Evolutionary conservation across 768 basidiomycete species (phyloP), one percentile per base, ranked within the genome.

Genomic region (Auriculariales sp.): DNA sequence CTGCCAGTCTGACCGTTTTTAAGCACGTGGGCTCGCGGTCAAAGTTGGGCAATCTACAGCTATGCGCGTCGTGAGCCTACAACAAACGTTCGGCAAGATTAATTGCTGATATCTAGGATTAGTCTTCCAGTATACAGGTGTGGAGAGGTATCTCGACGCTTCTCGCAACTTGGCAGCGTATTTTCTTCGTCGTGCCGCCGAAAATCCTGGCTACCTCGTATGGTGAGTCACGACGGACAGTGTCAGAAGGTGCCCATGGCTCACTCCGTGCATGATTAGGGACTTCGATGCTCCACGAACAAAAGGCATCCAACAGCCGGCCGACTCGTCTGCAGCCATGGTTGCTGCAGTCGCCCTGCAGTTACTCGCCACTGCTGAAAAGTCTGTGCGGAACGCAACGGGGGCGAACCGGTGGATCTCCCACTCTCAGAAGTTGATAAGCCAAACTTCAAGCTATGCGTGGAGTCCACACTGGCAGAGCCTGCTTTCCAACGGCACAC

Each of bases 1-100:
- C n/a, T 32, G 14, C 45, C 28, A 30, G 3, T 3, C 56, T 36
- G 6, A 36, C 5, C 7, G n/a, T 19, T 11, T 14, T 49, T 32
- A 32, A 83, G 79, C 59, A 84, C 83, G 6, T 84, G 83, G 83
- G 72, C 78, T 39, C 74, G 83, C 27, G 82, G 82, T 7, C 77
- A 86, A 59, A 73, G 77, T 14, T 84, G 81, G 81, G 82, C 71
- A 2, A 71, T 83, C 27, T 79, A 78, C 54, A 80, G 81, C 0
- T 84, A 77, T 58, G 74, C 78, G 0, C 80, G 77, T 56, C 80
- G 82, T 82, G 54, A 28, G 78, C n/a, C n/a, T 49, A 19, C 48
- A 46, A 12, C 35, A 17, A 6, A 11, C 22, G 36, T 17, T 14
- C 11, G 9, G 24, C 11, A 19, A 4, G 17, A 15, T 27, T n/a